Evolutionary conservation across 1,284 basidiomycete genomes (phyloP).

Genomic region (Gymnopus androsaceus): DNA sequence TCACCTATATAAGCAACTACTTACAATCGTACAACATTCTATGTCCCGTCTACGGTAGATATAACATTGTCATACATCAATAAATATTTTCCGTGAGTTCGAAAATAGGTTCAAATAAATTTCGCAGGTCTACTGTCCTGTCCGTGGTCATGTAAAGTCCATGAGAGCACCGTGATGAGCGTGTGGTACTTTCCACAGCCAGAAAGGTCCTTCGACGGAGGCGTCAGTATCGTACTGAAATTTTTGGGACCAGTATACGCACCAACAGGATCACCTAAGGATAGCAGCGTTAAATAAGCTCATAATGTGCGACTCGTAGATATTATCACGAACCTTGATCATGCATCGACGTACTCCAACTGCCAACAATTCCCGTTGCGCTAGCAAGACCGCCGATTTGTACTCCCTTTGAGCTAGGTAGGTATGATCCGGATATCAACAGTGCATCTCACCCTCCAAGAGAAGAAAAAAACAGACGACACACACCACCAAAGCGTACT

Average conservation of each 20-base stretch:
- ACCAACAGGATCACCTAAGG: constrained; percentile 62
- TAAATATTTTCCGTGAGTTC: no score
- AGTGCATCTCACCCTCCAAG: no score
- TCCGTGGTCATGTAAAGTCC: constrained; percentile 39
- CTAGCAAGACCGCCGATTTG: constrained; percentile 65
- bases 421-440: no score
- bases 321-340: constrained; percentile 46
- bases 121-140: no score
- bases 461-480: neutral
- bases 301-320: constrained; percentile 8
- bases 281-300: neutral
- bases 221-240: no score
- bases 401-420: constrained; percentile 60
- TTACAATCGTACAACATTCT: no score
- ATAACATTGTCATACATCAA: no score
- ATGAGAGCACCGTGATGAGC: constrained; percentile 32
- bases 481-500: constrained; percentile 58
- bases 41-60: no score
- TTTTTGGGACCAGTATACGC: no score
- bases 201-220: constrained; percentile 58
- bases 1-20: no score
- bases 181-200: constrained; percentile 58
- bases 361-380: constrained; percentile 62
- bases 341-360: constrained; percentile 64
- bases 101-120: no score